These are phyloP conservation scores for Rhodomyrtus tomentosa DNA, from an alignment of 345 rosid genomes.

Conservation along the genomic window DNA sequence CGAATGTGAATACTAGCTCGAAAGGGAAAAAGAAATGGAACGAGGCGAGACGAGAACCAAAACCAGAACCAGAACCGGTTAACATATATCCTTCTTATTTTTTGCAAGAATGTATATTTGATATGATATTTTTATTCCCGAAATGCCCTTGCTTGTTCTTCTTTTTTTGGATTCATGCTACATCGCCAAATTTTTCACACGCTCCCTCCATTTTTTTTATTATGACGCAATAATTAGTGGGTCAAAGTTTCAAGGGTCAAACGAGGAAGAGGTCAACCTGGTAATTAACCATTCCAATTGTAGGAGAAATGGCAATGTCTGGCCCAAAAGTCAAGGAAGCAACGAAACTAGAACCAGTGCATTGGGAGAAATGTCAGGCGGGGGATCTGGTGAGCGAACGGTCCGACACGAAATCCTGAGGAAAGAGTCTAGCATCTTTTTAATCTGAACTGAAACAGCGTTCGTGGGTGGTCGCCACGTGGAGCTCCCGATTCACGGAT, in stretches of 20 bases:
- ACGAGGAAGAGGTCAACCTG: not conserved
- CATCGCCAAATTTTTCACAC: not conserved
- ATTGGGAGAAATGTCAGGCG: not conserved
- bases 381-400: not conserved
- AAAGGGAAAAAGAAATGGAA: too few relatives aligned
- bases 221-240: not conserved
- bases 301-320: too few relatives aligned
- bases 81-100: not conserved
- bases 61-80: too few relatives aligned
- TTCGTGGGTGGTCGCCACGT: not conserved
- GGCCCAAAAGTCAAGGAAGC: not conserved
- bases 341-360: not conserved
- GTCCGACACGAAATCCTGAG: not conserved
- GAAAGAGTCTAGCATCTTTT: not conserved
- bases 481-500: not conserved
- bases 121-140: not conserved
- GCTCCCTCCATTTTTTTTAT: not conserved
- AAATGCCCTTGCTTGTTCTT: not conserved
- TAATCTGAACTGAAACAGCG: not conserved
- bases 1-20: too few relatives aligned
- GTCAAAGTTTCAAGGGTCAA: not conserved
- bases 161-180: not conserved
- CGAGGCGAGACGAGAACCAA: too few relatives aligned
- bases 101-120: fast-evolving
- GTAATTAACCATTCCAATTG: not conserved